These are phyloP conservation scores for Pseudonectria buxi DNA, from an alignment of 2,329 filamentous ascomycete genomes.

Conservation along the genomic window DNA sequence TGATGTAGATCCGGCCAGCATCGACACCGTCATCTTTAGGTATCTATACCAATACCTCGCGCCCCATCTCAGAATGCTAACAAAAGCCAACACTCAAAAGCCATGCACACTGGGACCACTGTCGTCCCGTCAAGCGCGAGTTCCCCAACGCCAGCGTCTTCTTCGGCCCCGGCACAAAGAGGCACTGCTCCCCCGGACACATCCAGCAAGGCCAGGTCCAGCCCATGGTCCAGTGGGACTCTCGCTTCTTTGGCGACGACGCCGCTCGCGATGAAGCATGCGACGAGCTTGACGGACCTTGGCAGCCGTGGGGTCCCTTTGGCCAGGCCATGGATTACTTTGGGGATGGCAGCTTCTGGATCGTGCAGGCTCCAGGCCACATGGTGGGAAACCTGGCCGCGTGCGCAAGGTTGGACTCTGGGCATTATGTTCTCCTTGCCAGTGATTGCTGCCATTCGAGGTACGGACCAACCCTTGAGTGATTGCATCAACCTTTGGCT, in stretches of 20 bases:
- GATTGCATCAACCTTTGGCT: too few relatives aligned
- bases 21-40: conserved; percentile 6
- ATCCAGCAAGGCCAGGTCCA: neutral
- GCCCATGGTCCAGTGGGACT: conserved; percentile 6
- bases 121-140: conserved; percentile 1
- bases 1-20: neutral
- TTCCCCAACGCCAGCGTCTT: conserved; percentile 5
- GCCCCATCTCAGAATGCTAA: neutral
- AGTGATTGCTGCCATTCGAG: conserved; percentile 9
- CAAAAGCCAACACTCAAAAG: neutral
- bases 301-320: conserved; percentile 3
- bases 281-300: conserved; percentile 2
- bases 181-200: conserved; percentile 5
- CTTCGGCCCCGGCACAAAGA: conserved; percentile 4
- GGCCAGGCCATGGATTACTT: conserved; percentile 1
- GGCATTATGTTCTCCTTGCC: conserved; percentile 1
- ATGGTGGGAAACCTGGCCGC: conserved; percentile 6
- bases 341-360: conserved; percentile 4
- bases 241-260: conserved; percentile 5
- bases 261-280: neutral
- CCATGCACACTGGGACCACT: conserved; percentile 9
- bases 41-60: neutral
- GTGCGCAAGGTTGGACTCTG: neutral
- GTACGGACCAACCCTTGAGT: too few relatives aligned
- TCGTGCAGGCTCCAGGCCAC: conserved; percentile 5